A percentile compares a stretch with the other conserved stretches of the same genome.
Conservation (phyloP, 306 rosid genomes). For the Rubus idaeus region DNA sequence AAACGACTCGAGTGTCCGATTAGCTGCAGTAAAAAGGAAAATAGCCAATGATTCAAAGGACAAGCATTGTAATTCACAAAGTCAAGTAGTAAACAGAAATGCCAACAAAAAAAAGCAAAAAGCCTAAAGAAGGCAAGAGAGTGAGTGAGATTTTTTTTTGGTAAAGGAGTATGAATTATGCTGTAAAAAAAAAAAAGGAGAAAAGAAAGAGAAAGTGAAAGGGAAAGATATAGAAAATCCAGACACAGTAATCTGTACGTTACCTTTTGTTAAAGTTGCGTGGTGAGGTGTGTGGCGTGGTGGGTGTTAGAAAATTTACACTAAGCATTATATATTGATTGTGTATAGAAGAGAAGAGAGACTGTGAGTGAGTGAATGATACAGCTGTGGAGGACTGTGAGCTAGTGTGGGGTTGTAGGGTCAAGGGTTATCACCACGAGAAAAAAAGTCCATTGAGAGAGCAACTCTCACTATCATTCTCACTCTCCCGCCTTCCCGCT, state of each 20-base stretch:
- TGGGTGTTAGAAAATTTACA: not conserved
- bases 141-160: not conserved
- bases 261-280: constrained; percentile 26
- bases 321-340: not conserved
- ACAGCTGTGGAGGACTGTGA: constrained; percentile 32
- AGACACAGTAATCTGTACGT: constrained; percentile 21
- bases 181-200: no score
- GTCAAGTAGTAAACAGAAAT: not conserved
- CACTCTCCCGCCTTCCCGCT: constrained; percentile 56
- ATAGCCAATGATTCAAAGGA: not conserved
- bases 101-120: not conserved
- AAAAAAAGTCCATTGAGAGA: constrained; percentile 27
- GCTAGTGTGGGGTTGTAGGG: constrained; percentile 48
- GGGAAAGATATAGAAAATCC: constrained; percentile 12
- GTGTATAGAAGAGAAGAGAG: not conserved
- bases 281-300: constrained; percentile 7
- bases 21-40: not conserved
- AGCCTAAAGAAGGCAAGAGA: not conserved
- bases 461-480: not conserved
- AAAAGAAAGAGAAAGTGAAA: not conserved
- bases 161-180: not conserved
- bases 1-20: constrained; percentile 6
- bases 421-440: constrained; percentile 50
- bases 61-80: not conserved
- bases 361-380: not conserved